Conservation (phyloP, 2,329 filamentous ascomycete genomes). For the Rutstroemia sp. region DNA sequence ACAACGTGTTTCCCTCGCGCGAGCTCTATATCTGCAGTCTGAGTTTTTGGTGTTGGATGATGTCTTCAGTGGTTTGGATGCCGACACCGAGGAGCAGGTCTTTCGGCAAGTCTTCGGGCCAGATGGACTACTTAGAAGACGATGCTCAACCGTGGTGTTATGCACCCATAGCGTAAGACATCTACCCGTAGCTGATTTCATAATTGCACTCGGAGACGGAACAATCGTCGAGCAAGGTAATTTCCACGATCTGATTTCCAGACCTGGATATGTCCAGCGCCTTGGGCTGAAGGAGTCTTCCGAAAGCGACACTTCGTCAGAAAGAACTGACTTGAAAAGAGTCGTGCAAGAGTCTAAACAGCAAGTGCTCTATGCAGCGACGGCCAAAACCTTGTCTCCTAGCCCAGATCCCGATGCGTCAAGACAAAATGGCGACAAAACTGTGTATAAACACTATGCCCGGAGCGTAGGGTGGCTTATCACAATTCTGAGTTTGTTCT, state of each 20-base stretch:
- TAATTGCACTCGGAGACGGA: conserved; percentile 32
- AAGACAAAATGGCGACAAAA: conserved; percentile 11
- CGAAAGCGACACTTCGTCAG: conserved; percentile 8
- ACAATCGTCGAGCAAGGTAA: conserved; percentile 32
- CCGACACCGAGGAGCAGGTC: conserved; percentile 5
- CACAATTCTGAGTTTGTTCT: conserved; percentile 12
- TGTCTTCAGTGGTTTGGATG: conserved; percentile 21
- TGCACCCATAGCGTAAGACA: conserved; percentile 16
- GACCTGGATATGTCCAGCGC: conserved; percentile 24
- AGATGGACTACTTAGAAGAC: background rate
- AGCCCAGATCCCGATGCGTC: conserved; percentile 27
- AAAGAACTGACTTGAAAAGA: background rate
- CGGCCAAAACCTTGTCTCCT: background rate
- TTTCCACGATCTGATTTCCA: conserved; percentile 24
- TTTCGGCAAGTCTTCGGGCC: background rate
- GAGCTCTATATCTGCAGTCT: conserved; percentile 10
- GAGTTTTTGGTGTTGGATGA: conserved; percentile 17
- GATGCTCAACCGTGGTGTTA: background rate
- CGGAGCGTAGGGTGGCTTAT: conserved; percentile 13
- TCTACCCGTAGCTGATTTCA: conserved; percentile 33
- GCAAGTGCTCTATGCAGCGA: background rate
- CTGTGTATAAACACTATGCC: conserved; percentile 21
- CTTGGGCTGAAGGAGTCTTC: conserved; percentile 28
- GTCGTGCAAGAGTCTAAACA: background rate
- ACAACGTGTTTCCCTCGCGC: conserved; percentile 21